phyloP scores from a whole-genome alignment of 2,329 filamentous ascomycete species.

The Ophiosphaerella narmari region DNA sequence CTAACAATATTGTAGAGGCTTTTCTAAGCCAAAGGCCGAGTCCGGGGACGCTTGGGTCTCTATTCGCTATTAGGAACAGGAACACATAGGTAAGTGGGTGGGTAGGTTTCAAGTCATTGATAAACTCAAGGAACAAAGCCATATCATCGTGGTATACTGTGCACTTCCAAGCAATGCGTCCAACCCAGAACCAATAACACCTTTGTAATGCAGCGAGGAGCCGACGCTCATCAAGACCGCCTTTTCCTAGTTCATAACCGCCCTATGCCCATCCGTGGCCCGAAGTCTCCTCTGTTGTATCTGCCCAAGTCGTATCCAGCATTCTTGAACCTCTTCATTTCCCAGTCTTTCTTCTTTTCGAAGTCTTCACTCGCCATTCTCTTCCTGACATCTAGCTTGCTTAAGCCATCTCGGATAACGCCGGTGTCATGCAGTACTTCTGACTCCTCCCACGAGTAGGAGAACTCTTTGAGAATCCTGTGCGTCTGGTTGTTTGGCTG shows the following conservation, averaged over 20 bases:
- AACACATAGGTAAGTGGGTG: too few relatives aligned
- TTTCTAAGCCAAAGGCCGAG: too few relatives aligned
- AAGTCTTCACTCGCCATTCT: constrained; percentile 32
- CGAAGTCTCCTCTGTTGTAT: constrained; percentile 46
- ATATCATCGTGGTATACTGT: too few relatives aligned
- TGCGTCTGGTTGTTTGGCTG: constrained; percentile 30
- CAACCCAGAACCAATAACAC: too few relatives aligned
- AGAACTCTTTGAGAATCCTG: constrained; percentile 36
- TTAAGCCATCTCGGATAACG: constrained; percentile 16
- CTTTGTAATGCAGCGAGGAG: too few relatives aligned
- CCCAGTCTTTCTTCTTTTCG: constrained; percentile 34
- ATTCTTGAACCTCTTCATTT: constrained; percentile 41
- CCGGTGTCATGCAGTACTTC: constrained; percentile 29
- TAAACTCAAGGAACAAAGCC: too few relatives aligned
- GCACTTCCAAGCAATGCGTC: too few relatives aligned
- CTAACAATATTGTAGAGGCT: too few relatives aligned
- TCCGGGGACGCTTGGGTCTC: too few relatives aligned
- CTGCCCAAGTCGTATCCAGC: constrained; percentile 38
- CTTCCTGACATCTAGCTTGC: constrained; percentile 28
- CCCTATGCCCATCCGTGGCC: constrained; percentile 40
- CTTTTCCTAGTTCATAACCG: constrained; percentile 25
- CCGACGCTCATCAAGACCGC: background rate
- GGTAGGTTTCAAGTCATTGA: too few relatives aligned
- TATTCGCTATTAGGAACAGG: too few relatives aligned
- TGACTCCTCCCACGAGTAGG: constrained; percentile 36